A percentile compares a stretch with the other conserved stretches of the same genome.
These are phyloP conservation scores for Alternaria sp. DNA, from an alignment of 2,329 filamentous ascomycete species.

Conservation along the genomic window DNA sequence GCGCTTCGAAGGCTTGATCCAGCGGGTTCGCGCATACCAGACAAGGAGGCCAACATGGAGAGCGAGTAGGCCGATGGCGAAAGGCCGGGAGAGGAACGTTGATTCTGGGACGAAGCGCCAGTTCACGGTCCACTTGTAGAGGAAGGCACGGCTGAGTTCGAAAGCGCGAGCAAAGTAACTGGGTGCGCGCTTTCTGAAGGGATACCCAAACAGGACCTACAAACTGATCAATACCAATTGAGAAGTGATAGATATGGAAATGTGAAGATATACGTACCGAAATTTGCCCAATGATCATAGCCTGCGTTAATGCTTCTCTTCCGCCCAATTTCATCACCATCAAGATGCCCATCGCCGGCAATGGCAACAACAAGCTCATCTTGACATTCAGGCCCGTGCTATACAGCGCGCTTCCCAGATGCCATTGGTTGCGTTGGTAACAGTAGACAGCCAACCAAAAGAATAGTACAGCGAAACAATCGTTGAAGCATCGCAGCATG, in stretches of 20 bases:
- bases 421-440: conserved; percentile 80
- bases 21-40: conserved; percentile 72
- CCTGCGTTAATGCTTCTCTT: conserved; percentile 70
- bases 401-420: conserved; percentile 75
- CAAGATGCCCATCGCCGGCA: conserved; percentile 81
- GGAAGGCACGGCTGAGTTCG: conserved; percentile 87
- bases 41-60: conserved; percentile 72
- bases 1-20: conserved; percentile 74
- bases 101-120: conserved; percentile 95
- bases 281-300: conserved; percentile 76
- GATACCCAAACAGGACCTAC: conserved; percentile 65
- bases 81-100: conserved; percentile 75
- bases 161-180: conserved; percentile 87
- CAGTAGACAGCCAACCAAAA: conserved; percentile 83
- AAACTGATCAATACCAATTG: conserved; percentile 17
- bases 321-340: conserved; percentile 79
- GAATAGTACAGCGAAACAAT: conserved; percentile 85
- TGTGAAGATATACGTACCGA: conserved; percentile 65
- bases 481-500: conserved; percentile 92
- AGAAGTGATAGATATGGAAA: not conserved
- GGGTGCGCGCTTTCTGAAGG: conserved; percentile 72
- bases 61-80: conserved; percentile 72
- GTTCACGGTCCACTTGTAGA: conserved; percentile 99
- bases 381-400: conserved; percentile 88
- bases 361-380: conserved; percentile 86